Base-by-base conservation (phyloP, 73 alveolate genomes). In the Paramecium sonneborni region DNA sequence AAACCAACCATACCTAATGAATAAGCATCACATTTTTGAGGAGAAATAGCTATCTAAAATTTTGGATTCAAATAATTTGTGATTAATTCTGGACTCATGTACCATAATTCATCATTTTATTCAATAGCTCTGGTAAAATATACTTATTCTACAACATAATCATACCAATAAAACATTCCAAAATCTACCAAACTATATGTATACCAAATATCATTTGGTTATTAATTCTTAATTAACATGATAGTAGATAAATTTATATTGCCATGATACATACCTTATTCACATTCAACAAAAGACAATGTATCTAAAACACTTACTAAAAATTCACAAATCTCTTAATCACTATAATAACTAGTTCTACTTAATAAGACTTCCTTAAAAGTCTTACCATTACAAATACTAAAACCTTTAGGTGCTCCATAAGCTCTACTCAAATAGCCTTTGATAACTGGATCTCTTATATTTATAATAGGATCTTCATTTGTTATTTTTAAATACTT, bases 141-240 rank as follows among this genome's bases (percentile, higher is more conserved):
- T 3, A 32, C 44, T 67, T 67, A 11, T 26, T 67, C 84, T 4
- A 21, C 44, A 6, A 21, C 12, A 67, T 30, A 67, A 67, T 67
- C 84, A 67, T 67, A 67, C 84, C 84, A 67, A 67, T 30, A 67
- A n/a, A 67, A 67, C 84, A 32, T 67, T 26, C 84, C 84, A 24
- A 67, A 67, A 30, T 67, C 84, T 10, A 67, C 9, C 44, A 67
- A 1, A 14, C 84, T 6, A 24, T 67, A 67, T 6, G 38, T 30
- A 67, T 67, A 67, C 38, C 84, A 30, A 67, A 32, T 24, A 67
- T 32, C 84, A 26, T 67, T 67, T 26, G 68, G 68, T 3, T 18
- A 15, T 52, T 52, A 52, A 52, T 52, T 52, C 34, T 67, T 30
- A 10, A 67, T 20, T 67, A 67, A 32, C 3, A 67, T 32, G 1